Conservation (phyloP, 2,329 filamentous ascomycete genomes). For the Pseudogymnoascus verrucosus region DNA sequence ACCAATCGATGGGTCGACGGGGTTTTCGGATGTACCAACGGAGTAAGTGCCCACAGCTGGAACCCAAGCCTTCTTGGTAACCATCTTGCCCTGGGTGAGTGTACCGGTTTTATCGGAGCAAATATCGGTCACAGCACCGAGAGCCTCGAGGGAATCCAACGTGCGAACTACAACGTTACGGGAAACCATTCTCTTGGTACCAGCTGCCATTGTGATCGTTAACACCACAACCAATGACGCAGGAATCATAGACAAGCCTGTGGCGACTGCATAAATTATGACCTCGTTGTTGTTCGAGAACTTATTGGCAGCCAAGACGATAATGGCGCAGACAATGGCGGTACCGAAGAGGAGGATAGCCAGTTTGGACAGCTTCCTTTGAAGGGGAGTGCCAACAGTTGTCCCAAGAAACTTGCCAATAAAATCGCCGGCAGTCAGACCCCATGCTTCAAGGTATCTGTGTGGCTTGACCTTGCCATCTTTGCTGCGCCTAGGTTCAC, state of each 20-base stretch:
- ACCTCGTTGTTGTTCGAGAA: conserved; percentile 45
- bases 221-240: conserved; percentile 56
- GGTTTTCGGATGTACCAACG: conserved; percentile 41
- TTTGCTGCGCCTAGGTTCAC: conserved; percentile 40
- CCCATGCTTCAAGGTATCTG: conserved; percentile 34
- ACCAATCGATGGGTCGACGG: conserved; percentile 42
- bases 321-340: conserved; percentile 56
- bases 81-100: conserved; percentile 46
- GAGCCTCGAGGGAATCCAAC: conserved; percentile 45
- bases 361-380: conserved; percentile 56
- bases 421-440: conserved; percentile 42
- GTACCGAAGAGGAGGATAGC: conserved; percentile 55
- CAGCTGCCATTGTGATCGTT: conserved; percentile 59
- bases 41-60: conserved; percentile 43
- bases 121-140: conserved; percentile 49
- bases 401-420: conserved; percentile 55
- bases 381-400: conserved; percentile 59
- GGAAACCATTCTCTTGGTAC: conserved; percentile 49
- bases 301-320: conserved; percentile 53
- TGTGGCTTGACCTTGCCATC: conserved; percentile 41
- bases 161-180: conserved; percentile 51
- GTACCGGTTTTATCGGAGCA: conserved; percentile 51
- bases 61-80: conserved; percentile 47
- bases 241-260: conserved; percentile 53
- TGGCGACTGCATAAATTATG: conserved; percentile 56